Percentiles rank a stretch among this genome's conserved stretches.
phyloP scores from a whole-genome alignment of 805 yeast species.

The Millerago galiae region DNA sequence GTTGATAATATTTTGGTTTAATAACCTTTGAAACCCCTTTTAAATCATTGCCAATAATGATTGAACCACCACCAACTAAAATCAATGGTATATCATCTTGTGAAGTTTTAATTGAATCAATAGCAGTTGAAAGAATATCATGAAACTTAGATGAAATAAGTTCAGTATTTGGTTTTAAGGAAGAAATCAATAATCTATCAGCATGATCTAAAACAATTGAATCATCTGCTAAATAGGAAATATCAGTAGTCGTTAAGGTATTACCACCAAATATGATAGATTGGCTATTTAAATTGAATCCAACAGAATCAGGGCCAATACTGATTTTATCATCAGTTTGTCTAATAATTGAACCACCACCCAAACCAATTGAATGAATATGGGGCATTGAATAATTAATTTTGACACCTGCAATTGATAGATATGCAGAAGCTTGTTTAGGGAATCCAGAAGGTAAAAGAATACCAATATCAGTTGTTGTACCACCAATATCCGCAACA shows the following conservation, averaged over 20 bases:
- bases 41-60: conserved; percentile 33
- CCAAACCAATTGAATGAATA: conserved; percentile 42
- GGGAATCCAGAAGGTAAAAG: conserved; percentile 41
- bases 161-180: conserved; percentile 3
- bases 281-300: conserved; percentile 27
- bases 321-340: conserved; percentile 19
- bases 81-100: conserved; percentile 38
- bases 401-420: conserved; percentile 40
- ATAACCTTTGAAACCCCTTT: conserved; percentile 38
- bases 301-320: conserved; percentile 45
- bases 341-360: conserved; percentile 43
- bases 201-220: not conserved
- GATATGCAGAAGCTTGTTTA: conserved; percentile 37
- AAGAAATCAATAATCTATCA: not conserved
- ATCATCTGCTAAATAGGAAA: conserved; percentile 19
- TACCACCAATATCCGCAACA: conserved; percentile 46
- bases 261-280: conserved; percentile 39
- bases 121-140: conserved; percentile 15
- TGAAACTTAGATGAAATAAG: conserved; percentile 8
- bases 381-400: conserved; percentile 48
- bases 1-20: conserved; percentile 35
- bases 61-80: conserved; percentile 46
- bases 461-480: conserved; percentile 45
- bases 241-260: conserved; percentile 33
- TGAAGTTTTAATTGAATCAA: conserved; percentile 40